Evolutionary conservation across 1,139 yeast genomes (phyloP), one percentile per base, ranked within the genome.

Genomic region (Taphrina flavorubra): DNA sequence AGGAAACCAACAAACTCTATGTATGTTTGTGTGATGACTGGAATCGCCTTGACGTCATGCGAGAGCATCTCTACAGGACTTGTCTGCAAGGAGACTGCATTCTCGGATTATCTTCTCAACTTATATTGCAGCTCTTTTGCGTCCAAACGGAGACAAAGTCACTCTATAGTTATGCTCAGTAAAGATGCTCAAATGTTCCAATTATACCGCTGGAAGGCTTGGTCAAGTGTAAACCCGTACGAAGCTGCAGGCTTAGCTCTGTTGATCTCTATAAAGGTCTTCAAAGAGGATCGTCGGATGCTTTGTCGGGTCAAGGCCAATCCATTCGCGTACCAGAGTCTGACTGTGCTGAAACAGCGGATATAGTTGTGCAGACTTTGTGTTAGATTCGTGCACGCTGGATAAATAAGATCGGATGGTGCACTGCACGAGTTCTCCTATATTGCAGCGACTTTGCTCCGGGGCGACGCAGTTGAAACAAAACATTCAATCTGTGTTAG

Each of bases 321-420:
- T 44, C 16, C n/a, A 14, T 14, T 44, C 47, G 18, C 47, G 8
- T 44, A 44, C 47, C 47, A n/a, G 8, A 14, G 16, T 39, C n/a
- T 16, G 18, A 44, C 47, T 44, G 18, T 39, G 47, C 47, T 44
- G 47, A 44, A 44, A 44, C 47, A n/a, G 47, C 47, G n/a, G 47
- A 13, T 44, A 44, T 44, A 44, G 47, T 44, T 44, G 47, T n/a
- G 47, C 47, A 44, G 18, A 16, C n/a, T 44, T 44, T 44, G 53
- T 49, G 53, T 20, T 49, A 49, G 53, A 49, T 49, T 49, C 53
- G 53, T 49, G 36, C 53, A 49, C 53, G 53, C 53, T 20, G 53
- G n/a, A 20, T 49, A 49, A 20, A 49, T n/a, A 49, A 25, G 36
- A 49, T 49, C 36, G 36, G 11, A 49, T 20, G 36, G 53, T 49